A percentile compares a stretch with the other conserved stretches of the same genome.
These are phyloP conservation scores for Plasmodium blacklocki DNA, from an alignment of 169 alveolate species.

Conservation along the genomic window DNA sequence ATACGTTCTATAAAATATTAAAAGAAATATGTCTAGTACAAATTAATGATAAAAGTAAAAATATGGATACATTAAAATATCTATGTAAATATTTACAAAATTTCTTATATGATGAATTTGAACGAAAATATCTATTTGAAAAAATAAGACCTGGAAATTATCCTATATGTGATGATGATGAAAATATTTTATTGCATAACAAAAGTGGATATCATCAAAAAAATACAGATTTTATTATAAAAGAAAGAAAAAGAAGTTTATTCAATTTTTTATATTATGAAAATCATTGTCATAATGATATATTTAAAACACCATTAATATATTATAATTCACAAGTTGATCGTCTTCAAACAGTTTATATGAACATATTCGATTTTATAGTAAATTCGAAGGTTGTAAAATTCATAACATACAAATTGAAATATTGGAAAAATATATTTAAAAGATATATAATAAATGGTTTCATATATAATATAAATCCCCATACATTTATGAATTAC, in stretches of 20 bases:
- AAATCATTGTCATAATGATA: conserved; percentile 67
- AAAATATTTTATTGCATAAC: conserved; percentile 35
- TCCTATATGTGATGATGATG: conserved; percentile 30
- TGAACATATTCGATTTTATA: conserved; percentile 29
- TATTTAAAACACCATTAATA: conserved; percentile 43
- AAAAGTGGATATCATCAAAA: conserved; percentile 30
- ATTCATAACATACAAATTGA: conserved; percentile 2
- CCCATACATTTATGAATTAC: too few relatives aligned
- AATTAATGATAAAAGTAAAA: conserved; percentile 37
- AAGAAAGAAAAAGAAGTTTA: conserved; percentile 37
- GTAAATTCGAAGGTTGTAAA: neutral
- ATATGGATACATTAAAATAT: conserved; percentile 19
- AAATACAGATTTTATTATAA: conserved; percentile 33
- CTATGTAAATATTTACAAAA: conserved; percentile 48
- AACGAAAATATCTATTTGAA: conserved; percentile 43
- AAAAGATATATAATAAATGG: neutral
- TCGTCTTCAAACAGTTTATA: conserved; percentile 31
- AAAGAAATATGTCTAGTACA: conserved; percentile 34
- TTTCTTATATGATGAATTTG: conserved; percentile 59
- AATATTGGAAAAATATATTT: conserved; percentile 17
- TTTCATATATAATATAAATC: too few relatives aligned
- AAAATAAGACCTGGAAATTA: conserved; percentile 13
- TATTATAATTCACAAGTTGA: conserved; percentile 62
- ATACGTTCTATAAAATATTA: conserved; percentile 27
- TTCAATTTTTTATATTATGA: conserved; percentile 64